phyloP scores from a whole-genome alignment of 192 early-diverging fungal genomes.

The Backusella tuberculispora region DNA sequence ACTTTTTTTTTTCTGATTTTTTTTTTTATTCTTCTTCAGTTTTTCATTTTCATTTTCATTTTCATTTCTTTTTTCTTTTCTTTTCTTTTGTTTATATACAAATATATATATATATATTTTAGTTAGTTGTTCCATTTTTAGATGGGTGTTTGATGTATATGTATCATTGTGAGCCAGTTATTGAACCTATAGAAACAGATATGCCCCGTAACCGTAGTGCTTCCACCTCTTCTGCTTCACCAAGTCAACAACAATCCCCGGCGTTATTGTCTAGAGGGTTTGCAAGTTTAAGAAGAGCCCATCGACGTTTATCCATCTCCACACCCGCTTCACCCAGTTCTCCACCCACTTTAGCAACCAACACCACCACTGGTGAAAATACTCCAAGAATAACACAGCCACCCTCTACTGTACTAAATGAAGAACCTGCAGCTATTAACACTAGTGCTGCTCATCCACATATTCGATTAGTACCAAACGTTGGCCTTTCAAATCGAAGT shows the following conservation, averaged over 20 bases:
- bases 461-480: constrained; percentile 18
- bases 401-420: neutral
- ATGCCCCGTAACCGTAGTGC: constrained; percentile 19
- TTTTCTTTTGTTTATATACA: neutral
- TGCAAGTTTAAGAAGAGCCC: constrained; percentile 18
- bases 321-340: neutral
- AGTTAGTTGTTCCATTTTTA: neutral
- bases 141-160: constrained; percentile 5
- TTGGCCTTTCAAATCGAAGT: constrained; percentile 7
- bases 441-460: neutral
- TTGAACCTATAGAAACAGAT: neutral
- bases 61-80: neutral
- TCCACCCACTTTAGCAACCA: neutral
- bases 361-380: neutral
- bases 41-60: neutral
- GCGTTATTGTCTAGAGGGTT: constrained; percentile 21
- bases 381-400: neutral
- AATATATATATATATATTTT: neutral
- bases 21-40: neutral
- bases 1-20: neutral
- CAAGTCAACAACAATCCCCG: constrained; percentile 6
- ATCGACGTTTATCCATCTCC: constrained; percentile 7
- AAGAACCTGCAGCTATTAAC: neutral
- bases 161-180: neutral
- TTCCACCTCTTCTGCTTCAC: neutral